Evolutionary conservation across 2,329 filamentous ascomycete genomes (phyloP).

Genomic region (Didymosphaeria variabile): DNA sequence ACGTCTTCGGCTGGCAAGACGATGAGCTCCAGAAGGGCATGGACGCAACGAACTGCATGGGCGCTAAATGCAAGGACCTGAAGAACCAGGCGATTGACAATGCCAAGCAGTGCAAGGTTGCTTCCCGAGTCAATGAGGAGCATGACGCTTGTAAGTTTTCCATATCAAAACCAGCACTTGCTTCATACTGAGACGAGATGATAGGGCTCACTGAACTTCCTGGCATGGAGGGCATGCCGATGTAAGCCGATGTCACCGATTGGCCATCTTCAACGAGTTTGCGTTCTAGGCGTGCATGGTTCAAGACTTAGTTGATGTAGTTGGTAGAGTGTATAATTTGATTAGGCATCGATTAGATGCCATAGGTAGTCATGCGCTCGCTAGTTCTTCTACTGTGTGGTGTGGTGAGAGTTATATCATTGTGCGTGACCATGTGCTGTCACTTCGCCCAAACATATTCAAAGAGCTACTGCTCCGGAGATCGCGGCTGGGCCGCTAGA

Average conservation of each 20-base stretch:
- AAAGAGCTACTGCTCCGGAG: too few species aligned
- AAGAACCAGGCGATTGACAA: conserved; percentile 25
- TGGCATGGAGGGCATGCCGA: conserved; percentile 24
- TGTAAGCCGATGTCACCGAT: neutral
- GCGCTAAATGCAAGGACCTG: conserved; percentile 28
- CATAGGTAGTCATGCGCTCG: neutral
- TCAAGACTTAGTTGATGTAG: conserved; percentile 6
- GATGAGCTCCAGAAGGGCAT: conserved; percentile 36
- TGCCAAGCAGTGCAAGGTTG: conserved; percentile 27
- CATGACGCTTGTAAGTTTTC: conserved; percentile 26
- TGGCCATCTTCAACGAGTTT: neutral
- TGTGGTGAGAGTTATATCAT: neutral
- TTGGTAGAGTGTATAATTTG: conserved; percentile 5
- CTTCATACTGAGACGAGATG: conserved; percentile 7
- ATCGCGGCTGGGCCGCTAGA: too few species aligned
- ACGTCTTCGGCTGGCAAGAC: conserved; percentile 39
- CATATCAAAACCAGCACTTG: neutral
- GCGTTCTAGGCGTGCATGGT: conserved; percentile 1
- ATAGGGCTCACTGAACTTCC: conserved; percentile 23
- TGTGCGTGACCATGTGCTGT: too few species aligned
- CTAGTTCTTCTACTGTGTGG: neutral
- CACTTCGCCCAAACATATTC: too few species aligned
- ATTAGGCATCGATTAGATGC: conserved; percentile 4
- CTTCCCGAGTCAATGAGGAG: conserved; percentile 23
- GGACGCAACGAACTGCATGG: conserved; percentile 30